These are phyloP conservation scores for Pyrrhoderma lamaoense DNA, from an alignment of 1,284 basidiomycete species.

Conservation along the genomic window DNA sequence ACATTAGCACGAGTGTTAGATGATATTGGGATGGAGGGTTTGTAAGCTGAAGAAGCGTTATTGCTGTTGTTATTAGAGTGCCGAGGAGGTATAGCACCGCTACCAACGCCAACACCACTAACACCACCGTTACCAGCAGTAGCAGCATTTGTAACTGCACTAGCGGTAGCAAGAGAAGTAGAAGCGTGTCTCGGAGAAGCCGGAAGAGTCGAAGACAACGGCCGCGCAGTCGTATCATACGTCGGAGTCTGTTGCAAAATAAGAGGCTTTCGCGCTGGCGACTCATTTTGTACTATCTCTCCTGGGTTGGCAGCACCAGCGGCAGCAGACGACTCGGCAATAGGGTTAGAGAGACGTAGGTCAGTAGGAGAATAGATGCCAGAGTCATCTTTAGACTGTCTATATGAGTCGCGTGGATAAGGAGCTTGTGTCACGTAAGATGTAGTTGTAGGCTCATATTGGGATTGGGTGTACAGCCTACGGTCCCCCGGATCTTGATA, in stretches of 20 bases:
- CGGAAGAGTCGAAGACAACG: background rate
- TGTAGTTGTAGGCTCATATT: no score
- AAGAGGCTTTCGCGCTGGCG: slow-evolving; percentile 2
- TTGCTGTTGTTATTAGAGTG: slow-evolving; percentile 6
- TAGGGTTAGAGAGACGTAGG: no score
- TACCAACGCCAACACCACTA: no score
- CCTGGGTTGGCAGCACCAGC: no score
- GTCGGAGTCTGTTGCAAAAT: background rate
- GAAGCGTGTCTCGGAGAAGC: slow-evolving; percentile 5
- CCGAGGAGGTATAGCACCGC: slow-evolving; percentile 2
- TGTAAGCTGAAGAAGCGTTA: slow-evolving; percentile 12
- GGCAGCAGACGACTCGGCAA: no score
- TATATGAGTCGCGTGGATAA: slow-evolving; percentile 9
- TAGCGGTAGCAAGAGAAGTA: slow-evolving; percentile 7
- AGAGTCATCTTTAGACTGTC: slow-evolving; percentile 12
- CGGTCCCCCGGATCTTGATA: background rate
- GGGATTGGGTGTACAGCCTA: background rate
- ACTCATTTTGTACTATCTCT: background rate
- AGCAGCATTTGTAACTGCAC: no score
- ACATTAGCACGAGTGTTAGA: slow-evolving; percentile 58
- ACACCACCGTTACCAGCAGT: no score
- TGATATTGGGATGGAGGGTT: slow-evolving; percentile 27
- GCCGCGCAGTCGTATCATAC: background rate
- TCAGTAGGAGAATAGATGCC: slow-evolving; percentile 1
- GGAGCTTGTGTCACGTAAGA: background rate